Conservation (phyloP, 495 filamentous ascomycete genomes). For the Penicillium riverlandense region DNA sequence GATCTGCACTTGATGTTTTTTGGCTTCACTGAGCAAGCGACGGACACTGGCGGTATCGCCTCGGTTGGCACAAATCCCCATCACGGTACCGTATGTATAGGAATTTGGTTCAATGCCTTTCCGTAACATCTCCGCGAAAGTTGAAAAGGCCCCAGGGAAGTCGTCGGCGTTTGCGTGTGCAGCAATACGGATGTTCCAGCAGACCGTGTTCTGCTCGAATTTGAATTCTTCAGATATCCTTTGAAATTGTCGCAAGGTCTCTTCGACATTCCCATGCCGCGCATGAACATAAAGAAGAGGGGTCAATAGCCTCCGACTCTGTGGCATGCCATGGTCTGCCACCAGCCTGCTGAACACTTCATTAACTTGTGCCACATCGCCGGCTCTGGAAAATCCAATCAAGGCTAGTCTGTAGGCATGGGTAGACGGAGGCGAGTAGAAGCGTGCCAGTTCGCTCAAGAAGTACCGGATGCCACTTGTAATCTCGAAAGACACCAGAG, state of each 20-base stretch:
- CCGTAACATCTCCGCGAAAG: slow-evolving; percentile 50
- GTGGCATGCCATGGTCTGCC: slow-evolving; percentile 28
- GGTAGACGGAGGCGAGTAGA: slow-evolving; percentile 18
- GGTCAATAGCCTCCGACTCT: slow-evolving; percentile 24
- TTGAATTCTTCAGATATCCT: slow-evolving; percentile 46
- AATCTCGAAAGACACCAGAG: slow-evolving; percentile 19
- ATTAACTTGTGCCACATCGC: slow-evolving; percentile 22
- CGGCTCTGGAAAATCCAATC: slow-evolving; percentile 20
- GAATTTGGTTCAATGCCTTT: slow-evolving; percentile 39
- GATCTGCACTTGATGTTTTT: slow-evolving; percentile 30
- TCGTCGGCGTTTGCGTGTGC: slow-evolving; percentile 61
- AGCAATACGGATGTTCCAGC: slow-evolving; percentile 74
- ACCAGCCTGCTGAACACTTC: slow-evolving; percentile 26
- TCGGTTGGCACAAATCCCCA: slow-evolving; percentile 60
- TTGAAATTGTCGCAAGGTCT: slow-evolving; percentile 52
- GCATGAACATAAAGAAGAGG: slow-evolving; percentile 61
- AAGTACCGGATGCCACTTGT: slow-evolving; percentile 34
- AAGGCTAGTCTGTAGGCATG: slow-evolving; percentile 26
- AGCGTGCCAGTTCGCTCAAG: slow-evolving; percentile 44
- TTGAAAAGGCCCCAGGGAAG: slow-evolving; percentile 51
- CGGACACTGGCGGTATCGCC: slow-evolving; percentile 67
- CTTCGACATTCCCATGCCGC: slow-evolving; percentile 49
- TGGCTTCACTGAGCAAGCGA: slow-evolving; percentile 52
- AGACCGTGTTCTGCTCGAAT: slow-evolving; percentile 42
- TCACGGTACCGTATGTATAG: slow-evolving; percentile 62